These are phyloP conservation scores for Boechera divaricarpa DNA, from an alignment of 345 rosid genomes.

Conservation along the genomic window DNA sequence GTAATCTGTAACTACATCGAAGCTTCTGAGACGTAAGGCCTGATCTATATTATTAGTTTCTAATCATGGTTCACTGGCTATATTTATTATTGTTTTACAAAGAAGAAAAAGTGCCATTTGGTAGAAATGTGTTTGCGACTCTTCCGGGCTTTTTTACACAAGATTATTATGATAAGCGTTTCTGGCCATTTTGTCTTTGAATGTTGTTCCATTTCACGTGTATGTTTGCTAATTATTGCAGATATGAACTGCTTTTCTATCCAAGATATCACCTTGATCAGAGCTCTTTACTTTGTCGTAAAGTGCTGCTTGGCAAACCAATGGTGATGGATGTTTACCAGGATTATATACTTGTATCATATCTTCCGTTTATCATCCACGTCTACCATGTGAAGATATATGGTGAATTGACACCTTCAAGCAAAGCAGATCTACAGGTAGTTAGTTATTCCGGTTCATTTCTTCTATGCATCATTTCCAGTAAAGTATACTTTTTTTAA, in stretches of 20 bases:
- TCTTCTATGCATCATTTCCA: constrained; percentile 11
- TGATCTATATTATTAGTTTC: constrained; percentile 26
- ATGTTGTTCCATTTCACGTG: constrained; percentile 13
- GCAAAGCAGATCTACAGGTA: constrained; percentile 88
- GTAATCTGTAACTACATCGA: constrained; percentile 90
- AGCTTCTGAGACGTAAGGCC: constrained; percentile 77
- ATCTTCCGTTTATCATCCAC: constrained; percentile 91
- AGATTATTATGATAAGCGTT: background rate
- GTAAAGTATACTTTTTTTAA: constrained; percentile 2
- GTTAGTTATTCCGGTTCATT: constrained; percentile 36
- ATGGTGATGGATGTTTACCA: constrained; percentile 97
- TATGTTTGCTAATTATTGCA: constrained; percentile 44
- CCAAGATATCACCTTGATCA: constrained; percentile 98
- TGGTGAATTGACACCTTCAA: constrained; percentile 82
- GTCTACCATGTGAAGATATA: constrained; percentile 76
- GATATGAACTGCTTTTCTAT: constrained; percentile 94
- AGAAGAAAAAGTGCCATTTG: constrained; percentile 5
- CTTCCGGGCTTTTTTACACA: constrained; percentile 7
- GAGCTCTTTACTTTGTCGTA: constrained; percentile 89
- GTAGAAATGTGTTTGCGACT: constrained; percentile 17
- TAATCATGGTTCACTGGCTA: constrained; percentile 23
- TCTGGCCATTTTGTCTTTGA: constrained; percentile 6
- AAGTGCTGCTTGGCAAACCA: constrained; percentile 85
- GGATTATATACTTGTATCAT: constrained; percentile 84
- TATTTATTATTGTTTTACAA: background rate